Percentiles rank a stretch among this genome's conserved stretches.
These are phyloP conservation scores for Claviceps sp. DNA, from an alignment of 2,329 filamentous ascomycete species.

Conservation along the genomic window DNA sequence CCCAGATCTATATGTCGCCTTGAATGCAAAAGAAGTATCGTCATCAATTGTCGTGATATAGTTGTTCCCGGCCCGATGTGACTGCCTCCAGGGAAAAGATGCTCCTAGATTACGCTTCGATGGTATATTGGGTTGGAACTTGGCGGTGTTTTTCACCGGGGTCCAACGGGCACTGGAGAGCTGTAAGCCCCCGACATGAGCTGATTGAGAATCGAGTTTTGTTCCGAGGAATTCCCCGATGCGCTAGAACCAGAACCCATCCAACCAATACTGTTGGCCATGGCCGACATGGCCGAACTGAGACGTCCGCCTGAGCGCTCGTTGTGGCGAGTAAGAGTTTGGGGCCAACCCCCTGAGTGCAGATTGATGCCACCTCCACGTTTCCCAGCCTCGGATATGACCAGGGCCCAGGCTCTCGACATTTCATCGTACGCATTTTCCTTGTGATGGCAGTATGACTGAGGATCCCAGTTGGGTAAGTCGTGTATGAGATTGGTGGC, in stretches of 20 bases:
- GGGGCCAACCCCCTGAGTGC: conserved; percentile 86
- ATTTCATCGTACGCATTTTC: conserved; percentile 95
- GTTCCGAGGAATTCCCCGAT: conserved; percentile 22
- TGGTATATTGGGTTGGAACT: too few species aligned
- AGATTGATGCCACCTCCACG: conserved; percentile 79
- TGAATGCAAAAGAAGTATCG: conserved; percentile 18
- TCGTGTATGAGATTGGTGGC: conserved; percentile 83
- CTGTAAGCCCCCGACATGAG: conserved; percentile 47
- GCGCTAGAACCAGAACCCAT: conserved; percentile 37
- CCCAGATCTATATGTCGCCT: conserved; percentile 26
- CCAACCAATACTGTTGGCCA: conserved; percentile 66
- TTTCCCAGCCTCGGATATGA: conserved; percentile 84
- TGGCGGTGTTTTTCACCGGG: conserved; percentile 30
- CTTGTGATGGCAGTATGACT: conserved; percentile 82
- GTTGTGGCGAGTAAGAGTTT: conserved; percentile 76
- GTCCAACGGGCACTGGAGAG: conserved; percentile 47
- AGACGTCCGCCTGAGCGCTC: conserved; percentile 73
- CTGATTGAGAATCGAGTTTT: conserved; percentile 47
- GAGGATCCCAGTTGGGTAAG: conserved; percentile 81
- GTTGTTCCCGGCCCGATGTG: conserved; percentile 10
- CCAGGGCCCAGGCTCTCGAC: conserved; percentile 80
- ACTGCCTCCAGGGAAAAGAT: conserved; percentile 7
- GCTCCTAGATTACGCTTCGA: not conserved
- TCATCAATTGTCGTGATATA: conserved; percentile 17
- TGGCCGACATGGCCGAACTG: conserved; percentile 63